phyloP scores from a whole-genome alignment of 2,329 filamentous ascomycete species.

The Claviceps arundinis region DNA sequence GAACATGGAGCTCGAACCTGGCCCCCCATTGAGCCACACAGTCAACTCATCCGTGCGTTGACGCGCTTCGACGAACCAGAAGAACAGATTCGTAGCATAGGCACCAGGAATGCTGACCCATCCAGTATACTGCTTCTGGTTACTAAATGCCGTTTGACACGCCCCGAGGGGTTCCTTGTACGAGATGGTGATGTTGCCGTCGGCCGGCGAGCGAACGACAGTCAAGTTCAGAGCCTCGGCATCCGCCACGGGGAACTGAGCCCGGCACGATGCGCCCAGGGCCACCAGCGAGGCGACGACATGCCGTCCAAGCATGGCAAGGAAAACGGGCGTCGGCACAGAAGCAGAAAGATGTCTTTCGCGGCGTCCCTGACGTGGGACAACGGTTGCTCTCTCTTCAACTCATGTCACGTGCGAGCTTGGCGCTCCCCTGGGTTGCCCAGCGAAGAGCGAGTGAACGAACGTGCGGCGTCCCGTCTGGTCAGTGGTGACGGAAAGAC shows the following conservation, averaged over 20 bases:
- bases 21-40: slow-evolving; percentile 56
- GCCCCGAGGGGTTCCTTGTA: slow-evolving; percentile 50
- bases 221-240: slow-evolving; percentile 29
- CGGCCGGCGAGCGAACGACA: slow-evolving; percentile 46
- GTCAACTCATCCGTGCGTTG: slow-evolving; percentile 30
- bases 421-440: background rate
- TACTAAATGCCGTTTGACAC: slow-evolving; percentile 50
- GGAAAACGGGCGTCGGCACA: background rate
- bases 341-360: background rate
- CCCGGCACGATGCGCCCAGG: slow-evolving; percentile 9
- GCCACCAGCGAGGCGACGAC: slow-evolving; percentile 8
- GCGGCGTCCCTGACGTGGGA: background rate
- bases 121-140: slow-evolving; percentile 57
- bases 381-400: background rate
- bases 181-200: slow-evolving; percentile 50
- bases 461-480: background rate
- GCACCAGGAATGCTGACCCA: slow-evolving; percentile 50
- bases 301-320: slow-evolving; percentile 9
- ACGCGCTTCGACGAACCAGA: slow-evolving; percentile 36
- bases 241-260: slow-evolving; percentile 22
- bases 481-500: background rate
- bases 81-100: slow-evolving; percentile 38
- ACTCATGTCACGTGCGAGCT: slow-evolving; percentile 2
- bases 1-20: slow-evolving; percentile 50
- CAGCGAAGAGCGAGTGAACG: background rate